phyloP scores from a whole-genome alignment of 2,329 filamentous ascomycete species.

The Ophiostoma perfectum region DNA sequence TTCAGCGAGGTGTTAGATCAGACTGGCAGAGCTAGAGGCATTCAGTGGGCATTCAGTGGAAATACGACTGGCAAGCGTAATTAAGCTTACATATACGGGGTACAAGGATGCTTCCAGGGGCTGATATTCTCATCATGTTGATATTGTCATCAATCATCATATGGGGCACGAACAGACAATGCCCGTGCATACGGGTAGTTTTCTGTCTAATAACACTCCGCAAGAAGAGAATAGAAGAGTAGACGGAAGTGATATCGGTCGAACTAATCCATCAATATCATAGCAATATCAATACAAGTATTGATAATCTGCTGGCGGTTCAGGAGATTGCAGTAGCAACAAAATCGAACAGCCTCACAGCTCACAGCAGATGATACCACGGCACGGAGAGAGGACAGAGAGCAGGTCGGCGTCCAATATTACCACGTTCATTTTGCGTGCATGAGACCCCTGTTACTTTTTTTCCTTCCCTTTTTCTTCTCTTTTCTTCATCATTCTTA shows the following conservation, averaged over 20 bases:
- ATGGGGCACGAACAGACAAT: neutral
- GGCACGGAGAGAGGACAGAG: neutral
- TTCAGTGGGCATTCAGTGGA: neutral
- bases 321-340: neutral
- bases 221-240: neutral
- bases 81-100: neutral
- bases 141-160: neutral
- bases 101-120: neutral
- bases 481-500: neutral
- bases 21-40: neutral
- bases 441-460: neutral
- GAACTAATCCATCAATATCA: no score
- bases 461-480: no score
- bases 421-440: slow-evolving; percentile 1
- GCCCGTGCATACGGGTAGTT: neutral
- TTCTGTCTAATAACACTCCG: no score
- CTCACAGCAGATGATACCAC: neutral
- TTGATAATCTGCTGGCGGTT: neutral
- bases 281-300: no score
- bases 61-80: neutral
- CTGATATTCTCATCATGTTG: neutral
- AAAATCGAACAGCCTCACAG: neutral
- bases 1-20: neutral
- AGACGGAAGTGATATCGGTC: neutral
- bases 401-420: neutral